Percentiles rank a stretch among this genome's conserved stretches.
phyloP scores from a whole-genome alignment of 2,329 filamentous ascomycete genomes.

The Calcarisporium arbuscula region DNA sequence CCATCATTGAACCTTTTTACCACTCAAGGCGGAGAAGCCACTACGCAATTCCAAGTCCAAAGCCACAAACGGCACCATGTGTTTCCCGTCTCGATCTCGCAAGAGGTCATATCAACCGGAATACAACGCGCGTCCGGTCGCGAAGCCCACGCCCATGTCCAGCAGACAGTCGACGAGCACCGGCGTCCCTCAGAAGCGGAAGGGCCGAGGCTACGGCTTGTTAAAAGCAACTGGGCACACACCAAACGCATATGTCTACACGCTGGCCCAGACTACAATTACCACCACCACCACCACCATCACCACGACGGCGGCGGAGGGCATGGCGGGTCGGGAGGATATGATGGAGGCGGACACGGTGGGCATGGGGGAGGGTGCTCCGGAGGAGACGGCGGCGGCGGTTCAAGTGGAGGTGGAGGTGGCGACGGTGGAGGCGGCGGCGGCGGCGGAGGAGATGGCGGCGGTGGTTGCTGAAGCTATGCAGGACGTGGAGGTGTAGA shows the following conservation, averaged over 20 bases:
- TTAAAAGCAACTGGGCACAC: not conserved
- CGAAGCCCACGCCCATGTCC: not conserved
- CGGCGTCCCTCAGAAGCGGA: too few species aligned
- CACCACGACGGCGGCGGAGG: not conserved
- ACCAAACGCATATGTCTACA: not conserved
- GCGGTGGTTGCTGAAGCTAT: not conserved
- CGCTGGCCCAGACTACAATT: not conserved
- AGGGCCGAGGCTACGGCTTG: too few species aligned
- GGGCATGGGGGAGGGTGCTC: not conserved
- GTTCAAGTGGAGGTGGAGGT: not conserved
- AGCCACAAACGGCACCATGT: too few species aligned
- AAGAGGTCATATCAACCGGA: not conserved
- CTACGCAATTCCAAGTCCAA: too few species aligned
- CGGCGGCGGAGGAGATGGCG: constrained; percentile 1
- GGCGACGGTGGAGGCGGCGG: not conserved
- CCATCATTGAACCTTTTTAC: too few species aligned
- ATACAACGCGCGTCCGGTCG: not conserved
- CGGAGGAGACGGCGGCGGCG: not conserved
- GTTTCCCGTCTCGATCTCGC: too few species aligned
- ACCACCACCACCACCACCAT: constrained; percentile 2
- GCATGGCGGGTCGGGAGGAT: not conserved
- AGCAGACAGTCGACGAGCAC: too few species aligned
- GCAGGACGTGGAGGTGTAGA: too few species aligned
- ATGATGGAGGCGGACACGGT: not conserved
- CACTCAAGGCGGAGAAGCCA: too few species aligned